Evolutionary conservation across 2,329 filamentous ascomycete genomes (phyloP), one percentile per base, ranked within the genome.

Genomic region (Ascochyta koolunga): DNA sequence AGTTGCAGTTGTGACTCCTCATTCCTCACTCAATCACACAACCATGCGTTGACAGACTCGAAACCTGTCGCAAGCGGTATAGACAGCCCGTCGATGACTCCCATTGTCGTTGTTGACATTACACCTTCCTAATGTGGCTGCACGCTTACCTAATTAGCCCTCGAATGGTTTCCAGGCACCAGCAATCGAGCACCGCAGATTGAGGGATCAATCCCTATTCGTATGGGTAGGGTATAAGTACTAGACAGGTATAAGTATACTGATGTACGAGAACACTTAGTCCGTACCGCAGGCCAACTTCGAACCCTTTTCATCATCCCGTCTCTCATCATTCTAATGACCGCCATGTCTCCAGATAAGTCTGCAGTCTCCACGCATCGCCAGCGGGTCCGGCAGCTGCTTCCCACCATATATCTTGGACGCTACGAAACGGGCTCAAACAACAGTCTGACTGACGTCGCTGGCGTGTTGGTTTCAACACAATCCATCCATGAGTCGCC

Each of bases 401-500:
- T 78, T 10, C 70, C 77, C 19, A 68, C 56, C 13, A 56, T 76
- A 15, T 60, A 72, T 41, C 65, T 77, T 2, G 76, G 76, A 15
- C 67, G 71, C 38, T 73, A 74, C 42, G 57, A 68, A 0, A 53
- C 77, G 0, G 78, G 78, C 1, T 65, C 72, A 2, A 75, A 73
- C 50, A 79, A 80, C 60, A 74, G 72, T 36, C 60, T 79, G 38
- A 78, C 77, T n/a, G 78, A 80, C 46, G 66, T 79, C 11, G 71
- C 76, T 21, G 77, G 77, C 16, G 76, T 79, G 5, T 66, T 77
- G 10, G 74, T 78, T 6, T 72, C 74, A 21, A 77, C 75, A 2
- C 72, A 78, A 53, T 72, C 72, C 16, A 76, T 76, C 46, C 67
- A 71, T 50, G 55, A 61, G 2, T 73, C 70, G 0, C 59, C 68